These are phyloP conservation scores for Calonectria pauciramosa DNA, from an alignment of 2,329 filamentous ascomycete genomes.

Conservation along the genomic window DNA sequence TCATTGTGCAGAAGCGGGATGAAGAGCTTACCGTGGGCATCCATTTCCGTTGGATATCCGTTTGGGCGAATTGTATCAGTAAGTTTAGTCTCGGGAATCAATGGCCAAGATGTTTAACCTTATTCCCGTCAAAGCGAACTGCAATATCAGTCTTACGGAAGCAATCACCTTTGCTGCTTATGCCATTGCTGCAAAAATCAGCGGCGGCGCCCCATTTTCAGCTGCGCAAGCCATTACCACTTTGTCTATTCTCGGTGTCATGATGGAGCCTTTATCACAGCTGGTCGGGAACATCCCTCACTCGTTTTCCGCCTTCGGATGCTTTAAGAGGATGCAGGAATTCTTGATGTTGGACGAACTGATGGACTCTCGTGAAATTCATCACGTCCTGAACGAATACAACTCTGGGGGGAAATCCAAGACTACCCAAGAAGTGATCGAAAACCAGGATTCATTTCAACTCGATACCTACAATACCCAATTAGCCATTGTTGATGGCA, in stretches of 20 bases:
- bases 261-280: constrained; percentile 43
- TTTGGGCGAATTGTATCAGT: constrained; percentile 48
- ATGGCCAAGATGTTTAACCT: not conserved
- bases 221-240: constrained; percentile 49
- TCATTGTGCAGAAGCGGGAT: constrained; percentile 44
- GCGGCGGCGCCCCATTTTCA: constrained; percentile 43
- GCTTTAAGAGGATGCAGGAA: constrained; percentile 49
- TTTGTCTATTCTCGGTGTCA: constrained; percentile 47
- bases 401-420: not conserved
- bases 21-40: constrained; percentile 45
- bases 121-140: constrained; percentile 38
- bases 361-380: constrained; percentile 40
- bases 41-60: constrained; percentile 41
- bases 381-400: not conserved
- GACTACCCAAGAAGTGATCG: constrained; percentile 16
- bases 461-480: not conserved
- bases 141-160: constrained; percentile 44
- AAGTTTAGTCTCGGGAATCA: constrained; percentile 3
- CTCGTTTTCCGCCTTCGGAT: constrained; percentile 46
- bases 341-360: constrained; percentile 45
- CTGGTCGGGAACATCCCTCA: constrained; percentile 45
- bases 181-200: constrained; percentile 45
- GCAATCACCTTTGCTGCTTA: constrained; percentile 49
- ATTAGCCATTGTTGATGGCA: constrained; percentile 40
- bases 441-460: constrained; percentile 20